Evolutionary conservation across 1,139 yeast genomes (phyloP), one percentile per base, ranked within the genome.

Genomic region (Lodderomyces oxycetoniae): DNA sequence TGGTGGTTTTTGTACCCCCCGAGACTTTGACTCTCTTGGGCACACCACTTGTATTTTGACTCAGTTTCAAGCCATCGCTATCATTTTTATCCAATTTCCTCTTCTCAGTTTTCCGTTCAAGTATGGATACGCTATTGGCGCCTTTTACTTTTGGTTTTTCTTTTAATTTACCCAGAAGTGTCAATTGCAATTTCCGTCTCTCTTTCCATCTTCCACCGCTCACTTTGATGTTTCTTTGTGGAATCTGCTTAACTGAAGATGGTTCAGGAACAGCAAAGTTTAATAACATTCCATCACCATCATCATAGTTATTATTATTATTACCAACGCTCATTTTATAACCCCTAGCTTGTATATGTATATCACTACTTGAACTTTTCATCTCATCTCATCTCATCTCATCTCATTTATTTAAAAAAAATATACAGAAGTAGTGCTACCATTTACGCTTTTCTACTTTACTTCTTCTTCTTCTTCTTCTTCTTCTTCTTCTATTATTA

Each of bases 141-240:
- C 69, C 70, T 15, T 64, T 52, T 7, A 54, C 51, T 7, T 45
- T 48, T 10, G 26, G 14, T 31, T 49, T 51, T n/a, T 47, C 50
- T 31, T 53, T 59, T 35, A 51, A 57, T 52, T 76, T 60, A 16
- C 79, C 79, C 47, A 63, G 67, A 30, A 63, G 45, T 14, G 61
- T 53, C 36, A 77, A 59, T 48, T 74, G 77, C 30, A 70, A 67
- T 49, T 72, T 74, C 46, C 93, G 67, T 42, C 94, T 70, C 40
- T 85, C 94, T 47, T 75, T 80, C 94, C 94, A 84, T 48, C 71
- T 71, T 5, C 93, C 93, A 20, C 93, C 91, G 5, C 71, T 64
- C 4, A 74, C 66, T 45, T 77, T 79, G 5, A 39, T 29, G 4
- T 53, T 49, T 2, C 50, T 40, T 19, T 19, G 22, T 7, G 22